Conservation (phyloP, 352 stramenopile genomes). For the Aphanomyces astaci region DNA sequence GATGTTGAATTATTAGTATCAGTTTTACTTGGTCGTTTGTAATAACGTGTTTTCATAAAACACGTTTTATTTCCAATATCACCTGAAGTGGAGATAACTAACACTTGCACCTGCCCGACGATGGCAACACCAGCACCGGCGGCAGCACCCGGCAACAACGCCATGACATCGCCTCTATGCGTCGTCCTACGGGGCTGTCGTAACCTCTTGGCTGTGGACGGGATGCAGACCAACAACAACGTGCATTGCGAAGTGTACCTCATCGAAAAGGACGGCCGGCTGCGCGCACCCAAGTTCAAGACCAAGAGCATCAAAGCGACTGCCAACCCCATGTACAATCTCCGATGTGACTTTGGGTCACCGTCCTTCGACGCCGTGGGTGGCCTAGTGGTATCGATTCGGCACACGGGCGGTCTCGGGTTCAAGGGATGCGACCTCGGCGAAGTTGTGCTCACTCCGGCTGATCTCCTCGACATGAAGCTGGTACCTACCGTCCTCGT, state of each 20-base stretch:
- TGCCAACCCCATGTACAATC: constrained; percentile 18
- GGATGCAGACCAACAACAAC: constrained; percentile 21
- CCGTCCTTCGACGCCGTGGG: constrained; percentile 1
- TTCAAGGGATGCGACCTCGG: constrained; percentile 15
- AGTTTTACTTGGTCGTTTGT: too few species aligned
- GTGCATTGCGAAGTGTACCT: constrained; percentile 18
- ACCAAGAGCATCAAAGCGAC: constrained; percentile 19
- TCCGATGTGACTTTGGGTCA: constrained; percentile 13
- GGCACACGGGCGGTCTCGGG: constrained; percentile 15
- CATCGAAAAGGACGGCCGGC: constrained; percentile 22
- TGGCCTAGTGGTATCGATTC: constrained; percentile 16
- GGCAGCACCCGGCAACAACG: too few species aligned
- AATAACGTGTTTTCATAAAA: too few species aligned
- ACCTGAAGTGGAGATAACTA: too few species aligned
- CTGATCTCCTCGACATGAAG: constrained; percentile 20
- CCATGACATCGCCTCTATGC: background rate
- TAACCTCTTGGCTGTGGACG: constrained; percentile 18
- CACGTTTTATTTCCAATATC: too few species aligned
- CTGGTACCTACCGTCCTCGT: background rate
- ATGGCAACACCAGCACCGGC: background rate
- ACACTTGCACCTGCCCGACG: too few species aligned
- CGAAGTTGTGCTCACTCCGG: constrained; percentile 18
- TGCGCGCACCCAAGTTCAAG: constrained; percentile 9
- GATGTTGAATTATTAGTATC: too few species aligned
- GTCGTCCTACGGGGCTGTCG: constrained; percentile 12